Base-by-base conservation (phyloP, 2,329 filamentous ascomycete species). In the Colletotrichum cuscutae region DNA sequence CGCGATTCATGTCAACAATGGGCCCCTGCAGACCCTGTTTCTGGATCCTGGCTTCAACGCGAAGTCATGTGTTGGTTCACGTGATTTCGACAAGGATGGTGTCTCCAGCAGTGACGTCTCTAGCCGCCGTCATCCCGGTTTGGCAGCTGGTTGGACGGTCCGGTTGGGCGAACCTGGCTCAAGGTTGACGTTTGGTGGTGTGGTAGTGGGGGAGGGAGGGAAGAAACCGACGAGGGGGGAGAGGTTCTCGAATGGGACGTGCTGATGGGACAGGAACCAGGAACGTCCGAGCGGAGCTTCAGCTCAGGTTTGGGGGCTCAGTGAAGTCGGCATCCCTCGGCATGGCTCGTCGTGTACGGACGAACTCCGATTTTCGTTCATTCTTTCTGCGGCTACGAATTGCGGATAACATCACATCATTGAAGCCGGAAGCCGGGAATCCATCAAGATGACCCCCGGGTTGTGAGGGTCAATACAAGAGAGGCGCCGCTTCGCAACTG, bases 1-100 rank as follows among this genome's bases (percentile, higher is more conserved):
- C 72, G 72, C 72, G 72, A 74, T 59, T 68, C 72, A 68, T 74
- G 72, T 74, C 65, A 74, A 74, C 64, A 74, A 65, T 68, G 24
- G 65, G 70, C 65, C 66, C 54, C 28, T 70, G 70, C 66, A 68
- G 60, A 64, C 64, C 64, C 59, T 61, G 66, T 52, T 28, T 22
- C 32, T 26, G 19, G 59, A 59, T 22, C 72, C 69, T 53, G 59
- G 69, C 42, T 57, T 13, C 19, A 24, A 42, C 72, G 72, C 72
- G 72, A 74, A 65, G 28, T 74, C 72, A 74, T 70, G 72, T 74
- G 72, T 3, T 3, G 2, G 2, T 35, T 49, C 19, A 32, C 46
- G 54, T 32, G 15, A 15, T 11, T 3, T 2, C 6, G 6, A 8
- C 42, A 46, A 26, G 67, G 52, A 61, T 68, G 24, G 56, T 7